Conservation (phyloP, 148 eudicot species). For the Bassia scoparia region DNA sequence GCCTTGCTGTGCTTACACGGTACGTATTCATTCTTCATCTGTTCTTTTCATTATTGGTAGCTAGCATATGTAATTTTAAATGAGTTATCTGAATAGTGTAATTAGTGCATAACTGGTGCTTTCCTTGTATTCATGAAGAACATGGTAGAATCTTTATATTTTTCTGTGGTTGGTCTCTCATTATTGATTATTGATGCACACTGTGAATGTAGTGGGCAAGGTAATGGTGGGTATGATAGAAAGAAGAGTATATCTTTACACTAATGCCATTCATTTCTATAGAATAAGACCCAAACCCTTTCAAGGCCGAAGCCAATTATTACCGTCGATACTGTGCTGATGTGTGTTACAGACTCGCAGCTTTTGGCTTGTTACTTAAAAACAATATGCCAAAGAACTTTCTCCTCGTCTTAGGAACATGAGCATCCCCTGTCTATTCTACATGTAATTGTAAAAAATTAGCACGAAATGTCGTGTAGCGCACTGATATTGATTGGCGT, state of each 20-base stretch:
- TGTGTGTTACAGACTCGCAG: constrained; percentile 25
- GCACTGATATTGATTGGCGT: constrained; percentile 16
- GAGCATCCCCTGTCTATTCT: constrained; percentile 9
- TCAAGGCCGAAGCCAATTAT: constrained; percentile 15
- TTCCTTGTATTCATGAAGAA: constrained; percentile 12
- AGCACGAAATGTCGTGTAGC: constrained; percentile 23
- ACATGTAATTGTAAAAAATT: constrained; percentile 2
- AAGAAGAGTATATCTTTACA: constrained; percentile 17
- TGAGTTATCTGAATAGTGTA: background rate
- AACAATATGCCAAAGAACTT: constrained; percentile 15
- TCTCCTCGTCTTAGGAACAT: constrained; percentile 3
- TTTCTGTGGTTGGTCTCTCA: constrained; percentile 18
- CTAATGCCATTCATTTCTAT: constrained; percentile 21
- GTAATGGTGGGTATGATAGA: constrained; percentile 20
- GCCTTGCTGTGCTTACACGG: background rate
- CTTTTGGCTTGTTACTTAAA: constrained; percentile 10
- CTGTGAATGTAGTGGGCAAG: constrained; percentile 19
- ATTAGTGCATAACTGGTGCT: constrained; percentile 11
- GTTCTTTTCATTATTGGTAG: background rate
- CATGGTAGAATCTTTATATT: constrained; percentile 11
- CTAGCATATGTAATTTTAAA: background rate
- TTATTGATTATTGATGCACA: constrained; percentile 23
- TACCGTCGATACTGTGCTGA: constrained; percentile 17
- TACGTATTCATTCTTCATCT: background rate
- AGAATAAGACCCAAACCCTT: constrained; percentile 25